Evolutionary conservation across 129 eudicot genomes (phyloP).

Genomic region (Erigeron canadensis): DNA sequence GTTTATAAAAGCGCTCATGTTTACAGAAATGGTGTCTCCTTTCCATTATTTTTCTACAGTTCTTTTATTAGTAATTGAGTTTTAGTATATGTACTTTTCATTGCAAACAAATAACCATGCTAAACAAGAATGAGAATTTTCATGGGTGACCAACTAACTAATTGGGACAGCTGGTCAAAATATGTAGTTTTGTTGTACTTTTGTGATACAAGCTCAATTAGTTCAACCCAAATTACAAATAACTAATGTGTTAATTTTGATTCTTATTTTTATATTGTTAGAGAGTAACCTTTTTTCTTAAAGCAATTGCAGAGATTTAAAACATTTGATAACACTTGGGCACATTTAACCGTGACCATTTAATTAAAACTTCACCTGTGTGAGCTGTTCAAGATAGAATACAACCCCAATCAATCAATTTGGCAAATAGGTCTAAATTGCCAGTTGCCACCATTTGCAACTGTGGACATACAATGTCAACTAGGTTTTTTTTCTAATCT

Average conservation of each 20-base stretch:
- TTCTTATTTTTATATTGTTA: neutral
- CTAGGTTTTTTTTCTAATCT: neutral
- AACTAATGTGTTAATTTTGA: neutral
- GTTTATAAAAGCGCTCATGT: neutral
- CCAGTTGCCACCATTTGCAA: neutral
- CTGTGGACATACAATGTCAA: neutral
- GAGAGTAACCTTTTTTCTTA: neutral
- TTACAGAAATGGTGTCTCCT: neutral
- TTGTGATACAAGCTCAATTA: neutral
- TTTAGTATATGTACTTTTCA: neutral
- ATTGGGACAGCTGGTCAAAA: conserved; percentile 8
- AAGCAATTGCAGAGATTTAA: neutral
- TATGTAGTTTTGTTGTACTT: neutral
- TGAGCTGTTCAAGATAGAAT: neutral
- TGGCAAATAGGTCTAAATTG: conserved; percentile 4
- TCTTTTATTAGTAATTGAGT: neutral
- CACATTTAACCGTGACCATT: neutral
- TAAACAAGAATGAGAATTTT: neutral
- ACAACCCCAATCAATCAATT: neutral
- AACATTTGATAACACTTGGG: neutral
- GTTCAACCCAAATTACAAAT: neutral
- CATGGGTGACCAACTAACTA: conserved; percentile 10
- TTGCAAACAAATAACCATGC: conserved; percentile 5
- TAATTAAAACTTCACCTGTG: neutral
- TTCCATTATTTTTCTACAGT: neutral